These are phyloP conservation scores for Ophiostoma sp. DNA, from an alignment of 2,329 filamentous ascomycete genomes.

Conservation along the genomic window DNA sequence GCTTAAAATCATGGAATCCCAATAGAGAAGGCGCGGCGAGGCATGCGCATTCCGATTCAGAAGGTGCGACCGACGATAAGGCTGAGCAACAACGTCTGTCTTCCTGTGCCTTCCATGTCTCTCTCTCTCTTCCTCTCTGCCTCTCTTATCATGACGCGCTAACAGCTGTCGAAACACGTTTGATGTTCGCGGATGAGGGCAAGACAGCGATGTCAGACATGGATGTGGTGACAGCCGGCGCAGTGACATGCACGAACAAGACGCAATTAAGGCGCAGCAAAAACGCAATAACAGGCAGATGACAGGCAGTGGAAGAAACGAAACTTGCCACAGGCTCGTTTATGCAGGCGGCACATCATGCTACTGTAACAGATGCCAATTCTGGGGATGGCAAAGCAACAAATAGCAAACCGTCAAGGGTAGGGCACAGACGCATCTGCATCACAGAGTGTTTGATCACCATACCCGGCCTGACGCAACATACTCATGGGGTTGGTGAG, in stretches of 20 bases:
- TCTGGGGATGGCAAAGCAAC: not conserved
- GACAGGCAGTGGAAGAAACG: not conserved
- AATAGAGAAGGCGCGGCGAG: not conserved
- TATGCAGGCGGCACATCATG: not conserved
- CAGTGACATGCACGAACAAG: not conserved
- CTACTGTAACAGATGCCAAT: not conserved
- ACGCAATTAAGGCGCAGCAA: not conserved
- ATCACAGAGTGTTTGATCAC: slow-evolving; percentile 6
- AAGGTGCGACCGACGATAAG: not conserved
- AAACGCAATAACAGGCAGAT: not conserved
- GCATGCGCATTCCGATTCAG: not conserved
- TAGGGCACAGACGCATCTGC: slow-evolving; percentile 7
- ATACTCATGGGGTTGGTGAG: not conserved
- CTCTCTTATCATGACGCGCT: not conserved
- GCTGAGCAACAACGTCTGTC: not conserved
- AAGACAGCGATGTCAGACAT: not conserved
- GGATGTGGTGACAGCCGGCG: not conserved
- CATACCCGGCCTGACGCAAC: not conserved
- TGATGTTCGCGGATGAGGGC: not conserved
- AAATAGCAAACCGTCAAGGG: not conserved
- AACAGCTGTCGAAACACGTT: not conserved
- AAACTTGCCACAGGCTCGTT: not conserved
- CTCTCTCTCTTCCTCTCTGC: not conserved
- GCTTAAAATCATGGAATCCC: not conserved
- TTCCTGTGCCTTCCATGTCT: not conserved